A percentile compares a stretch with the other conserved stretches of the same genome.
phyloP scores from a whole-genome alignment of 352 stramenopile genomes.

The Phytopythium montanum region DNA sequence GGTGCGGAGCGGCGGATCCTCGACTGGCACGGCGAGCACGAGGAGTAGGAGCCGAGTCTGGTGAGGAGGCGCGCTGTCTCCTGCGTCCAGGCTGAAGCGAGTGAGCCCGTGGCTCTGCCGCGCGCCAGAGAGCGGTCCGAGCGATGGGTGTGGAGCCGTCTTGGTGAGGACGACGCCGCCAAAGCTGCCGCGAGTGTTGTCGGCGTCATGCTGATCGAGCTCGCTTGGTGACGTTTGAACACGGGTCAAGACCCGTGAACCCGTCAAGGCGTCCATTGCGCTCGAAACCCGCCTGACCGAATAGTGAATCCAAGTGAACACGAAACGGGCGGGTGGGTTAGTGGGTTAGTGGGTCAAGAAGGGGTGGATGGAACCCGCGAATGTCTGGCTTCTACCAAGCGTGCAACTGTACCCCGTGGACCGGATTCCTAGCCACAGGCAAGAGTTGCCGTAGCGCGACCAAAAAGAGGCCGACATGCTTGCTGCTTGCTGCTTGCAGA shows the following conservation, averaged over 20 bases:
- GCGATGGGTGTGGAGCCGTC: neutral
- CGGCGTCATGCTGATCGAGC: slow-evolving; percentile 2
- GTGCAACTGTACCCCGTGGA: slow-evolving; percentile 1
- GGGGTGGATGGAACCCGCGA: neutral
- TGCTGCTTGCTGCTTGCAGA: too few relatives aligned
- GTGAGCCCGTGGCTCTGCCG: slow-evolving; percentile 5
- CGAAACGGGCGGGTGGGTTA: slow-evolving; percentile 1
- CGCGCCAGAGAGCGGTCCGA: slow-evolving; percentile 3
- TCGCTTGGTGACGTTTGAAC: neutral
- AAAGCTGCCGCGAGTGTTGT: neutral
- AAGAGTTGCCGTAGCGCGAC: neutral
- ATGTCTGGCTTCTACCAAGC: slow-evolving; percentile 1
- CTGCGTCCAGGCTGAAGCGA: too few relatives aligned
- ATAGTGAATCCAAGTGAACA: neutral
- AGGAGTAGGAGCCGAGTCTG: neutral
- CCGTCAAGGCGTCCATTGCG: neutral
- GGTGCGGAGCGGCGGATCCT: slow-evolving; percentile 2
- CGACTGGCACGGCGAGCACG: neutral
- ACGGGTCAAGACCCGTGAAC: slow-evolving; percentile 1
- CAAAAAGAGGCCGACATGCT: neutral
- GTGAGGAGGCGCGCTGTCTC: neutral
- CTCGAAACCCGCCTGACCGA: neutral
- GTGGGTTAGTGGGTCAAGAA: neutral
- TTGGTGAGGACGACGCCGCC: neutral
- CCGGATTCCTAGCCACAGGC: neutral